Evolutionary conservation across 2,329 filamentous ascomycete genomes (phyloP).

Genomic region (Fusarium subtropicale): DNA sequence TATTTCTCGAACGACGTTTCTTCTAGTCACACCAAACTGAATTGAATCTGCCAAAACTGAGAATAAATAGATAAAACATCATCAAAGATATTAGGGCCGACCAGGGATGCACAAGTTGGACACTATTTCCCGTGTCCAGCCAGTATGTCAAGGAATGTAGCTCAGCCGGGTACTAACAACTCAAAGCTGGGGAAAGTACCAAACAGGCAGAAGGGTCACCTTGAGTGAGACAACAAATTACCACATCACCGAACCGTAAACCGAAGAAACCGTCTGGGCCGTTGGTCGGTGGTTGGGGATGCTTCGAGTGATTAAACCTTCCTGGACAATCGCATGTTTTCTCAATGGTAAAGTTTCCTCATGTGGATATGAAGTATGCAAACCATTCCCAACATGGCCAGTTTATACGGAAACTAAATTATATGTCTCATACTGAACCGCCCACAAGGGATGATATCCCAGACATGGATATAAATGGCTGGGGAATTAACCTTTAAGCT

Average conservation of each 20-base stretch:
- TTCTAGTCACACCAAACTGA: neutral
- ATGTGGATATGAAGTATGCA: neutral
- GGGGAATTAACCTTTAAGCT: neutral
- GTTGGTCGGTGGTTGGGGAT: neutral
- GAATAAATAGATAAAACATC: too few species aligned
- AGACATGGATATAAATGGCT: neutral
- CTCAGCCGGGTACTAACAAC: neutral
- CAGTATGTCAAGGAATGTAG: neutral
- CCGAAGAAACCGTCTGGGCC: neutral
- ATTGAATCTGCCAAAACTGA: neutral
- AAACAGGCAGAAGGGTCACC: neutral
- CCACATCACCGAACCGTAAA: neutral
- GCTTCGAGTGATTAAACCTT: neutral
- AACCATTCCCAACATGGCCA: neutral
- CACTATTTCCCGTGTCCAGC: neutral
- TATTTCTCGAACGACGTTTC: neutral
- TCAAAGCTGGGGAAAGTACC: neutral
- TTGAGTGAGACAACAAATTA: neutral
- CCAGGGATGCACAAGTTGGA: neutral
- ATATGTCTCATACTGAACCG: neutral
- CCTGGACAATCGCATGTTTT: neutral
- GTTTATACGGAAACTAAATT: neutral
- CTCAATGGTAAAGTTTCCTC: neutral
- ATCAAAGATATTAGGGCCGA: accelerated
- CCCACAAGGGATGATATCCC: neutral